Percentiles rank a stretch among this genome's conserved stretches.
Conservation (phyloP, 768 basidiomycete genomes). For the Russula sp. region DNA sequence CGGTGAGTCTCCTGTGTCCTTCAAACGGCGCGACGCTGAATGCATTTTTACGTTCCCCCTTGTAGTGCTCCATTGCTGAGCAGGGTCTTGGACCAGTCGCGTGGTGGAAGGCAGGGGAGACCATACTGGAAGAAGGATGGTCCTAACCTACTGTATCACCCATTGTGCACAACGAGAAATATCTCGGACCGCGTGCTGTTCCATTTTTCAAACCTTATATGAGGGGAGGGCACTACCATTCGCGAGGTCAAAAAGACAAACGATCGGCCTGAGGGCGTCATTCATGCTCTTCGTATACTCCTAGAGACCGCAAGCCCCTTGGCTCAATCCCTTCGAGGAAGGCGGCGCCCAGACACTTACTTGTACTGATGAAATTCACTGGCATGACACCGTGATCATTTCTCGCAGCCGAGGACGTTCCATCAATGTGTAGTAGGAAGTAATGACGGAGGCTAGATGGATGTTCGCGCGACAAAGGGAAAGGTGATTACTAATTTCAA, state of each 20-base stretch:
- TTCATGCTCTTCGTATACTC: not conserved
- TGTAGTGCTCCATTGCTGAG: conserved; percentile 74
- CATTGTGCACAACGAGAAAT: not conserved
- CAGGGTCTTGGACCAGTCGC: conserved; percentile 71
- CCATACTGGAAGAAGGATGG: conserved; percentile 38
- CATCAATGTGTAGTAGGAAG: no score
- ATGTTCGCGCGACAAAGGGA: no score
- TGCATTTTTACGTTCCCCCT: not conserved
- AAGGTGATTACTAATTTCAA: no score
- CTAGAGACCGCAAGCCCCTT: no score
- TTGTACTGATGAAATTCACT: not conserved
- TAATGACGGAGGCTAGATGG: no score
- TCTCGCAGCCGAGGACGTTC: no score
- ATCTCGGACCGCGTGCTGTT: not conserved
- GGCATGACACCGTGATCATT: no score
- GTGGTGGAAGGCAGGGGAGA: conserved; percentile 63
- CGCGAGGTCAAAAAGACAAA: not conserved
- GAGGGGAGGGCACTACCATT: not conserved
- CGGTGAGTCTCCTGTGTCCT: conserved; percentile 39
- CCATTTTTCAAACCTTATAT: not conserved
- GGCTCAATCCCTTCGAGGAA: not conserved
- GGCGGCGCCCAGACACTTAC: not conserved
- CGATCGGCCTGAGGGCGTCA: not conserved
- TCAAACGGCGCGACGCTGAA: no score
- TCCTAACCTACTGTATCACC: not conserved